Evolutionary conservation across 2,329 filamentous ascomycete species (phyloP).

Genomic region (Eutypa lata): DNA sequence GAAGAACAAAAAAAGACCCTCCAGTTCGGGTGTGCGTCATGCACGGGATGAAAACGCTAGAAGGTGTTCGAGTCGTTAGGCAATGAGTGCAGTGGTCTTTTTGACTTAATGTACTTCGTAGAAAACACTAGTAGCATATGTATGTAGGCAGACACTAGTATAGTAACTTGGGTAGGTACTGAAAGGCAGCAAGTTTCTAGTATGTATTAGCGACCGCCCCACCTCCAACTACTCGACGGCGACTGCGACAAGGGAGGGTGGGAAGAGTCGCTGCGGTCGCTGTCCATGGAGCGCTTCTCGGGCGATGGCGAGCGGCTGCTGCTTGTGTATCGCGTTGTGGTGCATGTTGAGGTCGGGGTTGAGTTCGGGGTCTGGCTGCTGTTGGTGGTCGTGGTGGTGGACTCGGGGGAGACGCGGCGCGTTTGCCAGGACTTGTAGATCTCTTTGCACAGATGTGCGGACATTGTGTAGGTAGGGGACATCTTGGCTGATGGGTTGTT

Average conservation of each 20-base stretch:
- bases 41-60: too few species aligned
- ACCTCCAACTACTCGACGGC: constrained; percentile 31
- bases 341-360: constrained; percentile 15
- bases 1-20: background rate
- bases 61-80: too few species aligned
- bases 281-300: constrained; percentile 47
- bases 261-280: constrained; percentile 35
- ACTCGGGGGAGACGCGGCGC: constrained; percentile 37
- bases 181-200: too few species aligned
- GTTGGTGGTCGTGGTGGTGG: constrained; percentile 16
- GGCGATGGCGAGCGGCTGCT: constrained; percentile 33
- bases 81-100: too few species aligned
- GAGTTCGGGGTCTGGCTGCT: constrained; percentile 20
- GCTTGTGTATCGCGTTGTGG: constrained; percentile 9
- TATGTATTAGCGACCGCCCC: constrained; percentile 23
- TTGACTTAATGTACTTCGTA: too few species aligned
- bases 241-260: constrained; percentile 28
- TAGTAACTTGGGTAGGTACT: too few species aligned
- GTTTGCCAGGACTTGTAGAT: constrained; percentile 58
- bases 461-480: constrained; percentile 60
- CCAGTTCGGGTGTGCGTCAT: too few species aligned
- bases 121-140: too few species aligned
- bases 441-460: constrained; percentile 58
- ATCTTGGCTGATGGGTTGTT: constrained; percentile 34
- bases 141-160: too few species aligned